Conservation (phyloP, 768 basidiomycete species). For the Rubroboletus pulcherrimus region DNA sequence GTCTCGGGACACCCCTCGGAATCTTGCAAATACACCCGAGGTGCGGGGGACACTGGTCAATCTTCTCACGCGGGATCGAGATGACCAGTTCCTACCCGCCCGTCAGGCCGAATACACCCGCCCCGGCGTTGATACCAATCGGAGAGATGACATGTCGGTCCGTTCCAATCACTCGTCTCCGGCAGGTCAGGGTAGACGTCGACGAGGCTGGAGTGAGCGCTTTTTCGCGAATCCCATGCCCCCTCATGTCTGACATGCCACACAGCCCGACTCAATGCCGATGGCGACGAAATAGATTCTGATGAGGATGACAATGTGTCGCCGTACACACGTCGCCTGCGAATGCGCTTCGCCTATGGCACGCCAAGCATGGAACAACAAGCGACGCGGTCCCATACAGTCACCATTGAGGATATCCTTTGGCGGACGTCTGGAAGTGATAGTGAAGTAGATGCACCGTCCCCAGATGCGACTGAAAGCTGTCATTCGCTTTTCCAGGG, state of each 20-base stretch:
- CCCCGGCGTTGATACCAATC: slow-evolving; percentile 1
- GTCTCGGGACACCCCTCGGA: slow-evolving; percentile 17
- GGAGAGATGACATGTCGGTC: slow-evolving; percentile 7
- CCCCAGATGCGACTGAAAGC: slow-evolving; percentile 21
- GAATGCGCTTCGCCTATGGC: slow-evolving; percentile 33
- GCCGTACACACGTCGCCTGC: slow-evolving; percentile 50
- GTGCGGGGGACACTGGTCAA: slow-evolving; percentile 22
- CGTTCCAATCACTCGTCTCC: slow-evolving; percentile 12
- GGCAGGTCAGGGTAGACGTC: slow-evolving; percentile 23
- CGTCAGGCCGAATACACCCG: slow-evolving; percentile 10
- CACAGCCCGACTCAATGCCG: slow-evolving; percentile 39
- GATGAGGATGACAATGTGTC: slow-evolving; percentile 53
- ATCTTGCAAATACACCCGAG: slow-evolving; percentile 21
- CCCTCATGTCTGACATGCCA: slow-evolving; percentile 6
- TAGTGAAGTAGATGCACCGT: slow-evolving; percentile 17
- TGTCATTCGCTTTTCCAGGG: slow-evolving; percentile 10
- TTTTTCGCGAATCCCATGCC: background rate
- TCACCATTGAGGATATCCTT: slow-evolving; percentile 24
- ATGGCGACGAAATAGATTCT: slow-evolving; percentile 61
- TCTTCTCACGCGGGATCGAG: slow-evolving; percentile 24
- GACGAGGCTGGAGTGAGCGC: slow-evolving; percentile 33
- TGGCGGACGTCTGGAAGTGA: slow-evolving; percentile 25
- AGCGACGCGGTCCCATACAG: slow-evolving; percentile 25
- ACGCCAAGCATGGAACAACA: slow-evolving; percentile 24
- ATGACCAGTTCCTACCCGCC: slow-evolving; percentile 9